Evolutionary conservation across 1,139 yeast genomes (phyloP), one percentile per base, ranked within the genome.

Genomic region (Pneumocystis carinii): DNA sequence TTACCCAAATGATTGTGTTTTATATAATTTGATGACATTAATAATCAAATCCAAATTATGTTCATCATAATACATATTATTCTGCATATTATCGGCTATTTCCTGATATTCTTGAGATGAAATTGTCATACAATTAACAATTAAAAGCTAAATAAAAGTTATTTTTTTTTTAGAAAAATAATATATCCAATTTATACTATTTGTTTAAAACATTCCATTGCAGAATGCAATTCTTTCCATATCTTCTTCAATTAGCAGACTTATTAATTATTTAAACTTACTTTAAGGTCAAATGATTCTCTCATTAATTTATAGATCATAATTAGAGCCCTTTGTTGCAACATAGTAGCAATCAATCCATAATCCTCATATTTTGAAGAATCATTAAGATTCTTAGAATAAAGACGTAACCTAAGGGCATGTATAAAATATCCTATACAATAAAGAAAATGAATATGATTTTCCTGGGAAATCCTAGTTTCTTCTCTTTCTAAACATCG

Each of bases 371-470:
- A 65, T 42, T 66, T 66, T 24, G 66, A 61, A 24, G 63, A 65
- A 39, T 62, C 48, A 59, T 48, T 39, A 62, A 62, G 41, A 17
- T 63, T 37, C 17, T 65, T 67, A 57, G 70, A 70, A 68, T 74
- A 69, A 48, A 65, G 41, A 76, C 71, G 65, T 78, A 79, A 64
- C 73, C 79, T 62, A 74, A 65, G 58, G 17, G 61, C 62, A 27
- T 60, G 78, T 39, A 83, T 70, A 69, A 89, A 86, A 96, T 96
- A 92, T 0, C 90, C 78, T 10, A 81, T 76, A 4, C 88, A 76
- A 66, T 82, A 77, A 63, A 87, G 80, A 71, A 81, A 90, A 62
- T 83, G 82, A 63, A 76, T 71, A 62, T 73, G 73, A 62, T 77
- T 77, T 10, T 72, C 68, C 2, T 66, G 71, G 12, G 72, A 71